These are phyloP conservation scores for Auricularia heimuer DNA, from an alignment of 768 basidiomycete species.

Conservation along the genomic window DNA sequence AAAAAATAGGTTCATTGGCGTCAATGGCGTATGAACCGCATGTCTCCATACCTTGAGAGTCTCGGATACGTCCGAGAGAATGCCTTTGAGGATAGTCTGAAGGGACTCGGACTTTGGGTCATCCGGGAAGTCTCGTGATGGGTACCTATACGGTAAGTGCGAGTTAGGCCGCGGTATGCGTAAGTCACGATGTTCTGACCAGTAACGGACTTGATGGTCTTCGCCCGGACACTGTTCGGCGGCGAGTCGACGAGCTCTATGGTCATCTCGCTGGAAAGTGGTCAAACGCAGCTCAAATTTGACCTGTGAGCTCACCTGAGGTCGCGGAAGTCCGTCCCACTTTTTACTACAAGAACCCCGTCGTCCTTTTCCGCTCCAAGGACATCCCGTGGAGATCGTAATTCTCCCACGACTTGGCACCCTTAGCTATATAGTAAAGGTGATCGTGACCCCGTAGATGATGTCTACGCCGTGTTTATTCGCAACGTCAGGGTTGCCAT, in stretches of 20 bases:
- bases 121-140: constrained; percentile 2
- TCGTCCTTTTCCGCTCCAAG: constrained; percentile 65
- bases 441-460: constrained; percentile 89
- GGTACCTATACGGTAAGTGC: neutral
- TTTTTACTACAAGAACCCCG: constrained; percentile 69
- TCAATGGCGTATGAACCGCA: no score
- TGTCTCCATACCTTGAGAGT: constrained; percentile 11
- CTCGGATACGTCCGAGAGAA: constrained; percentile 7
- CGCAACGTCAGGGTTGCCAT: constrained; percentile 37
- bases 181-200: constrained; percentile 30
- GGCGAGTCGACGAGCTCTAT: constrained; percentile 54
- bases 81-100: neutral
- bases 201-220: constrained; percentile 49
- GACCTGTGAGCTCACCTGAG: constrained; percentile 27
- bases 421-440: constrained; percentile 62
- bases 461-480: constrained; percentile 70
- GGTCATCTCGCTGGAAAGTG: constrained; percentile 39
- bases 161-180: neutral
- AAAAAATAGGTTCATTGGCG: constrained; percentile 18
- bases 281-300: neutral
- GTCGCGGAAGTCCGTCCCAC: constrained; percentile 84
- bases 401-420: constrained; percentile 55
- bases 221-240: constrained; percentile 50
- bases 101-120: constrained; percentile 3
- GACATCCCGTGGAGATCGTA: constrained; percentile 42